These are phyloP conservation scores for Blastocladiella emersonii DNA, from an alignment of 371 early-diverging fungal genomes.

Conservation along the genomic window DNA sequence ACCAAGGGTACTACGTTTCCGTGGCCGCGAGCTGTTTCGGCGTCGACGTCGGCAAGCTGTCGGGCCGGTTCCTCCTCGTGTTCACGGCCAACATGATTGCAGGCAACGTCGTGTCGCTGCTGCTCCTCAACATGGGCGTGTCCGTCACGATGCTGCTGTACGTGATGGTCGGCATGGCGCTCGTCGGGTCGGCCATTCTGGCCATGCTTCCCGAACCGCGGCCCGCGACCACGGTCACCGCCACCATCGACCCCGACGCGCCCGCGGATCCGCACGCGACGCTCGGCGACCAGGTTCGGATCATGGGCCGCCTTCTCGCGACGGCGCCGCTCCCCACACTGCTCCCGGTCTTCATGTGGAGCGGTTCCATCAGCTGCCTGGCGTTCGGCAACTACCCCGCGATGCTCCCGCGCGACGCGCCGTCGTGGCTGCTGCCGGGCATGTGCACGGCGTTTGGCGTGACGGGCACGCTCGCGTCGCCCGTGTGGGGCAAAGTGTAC, in stretches of 20 bases:
- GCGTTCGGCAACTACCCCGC: background rate
- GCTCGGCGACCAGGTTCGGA: no score
- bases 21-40: background rate
- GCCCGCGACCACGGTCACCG: no score
- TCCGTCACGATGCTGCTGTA: background rate
- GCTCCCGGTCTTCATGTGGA: background rate
- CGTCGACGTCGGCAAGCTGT: background rate
- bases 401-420: background rate
- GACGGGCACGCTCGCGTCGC: background rate
- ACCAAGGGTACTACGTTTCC: background rate
- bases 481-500: background rate
- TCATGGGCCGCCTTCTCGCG: no score
- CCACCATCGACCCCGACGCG: no score
- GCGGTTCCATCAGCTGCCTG: background rate
- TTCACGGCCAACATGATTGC: background rate
- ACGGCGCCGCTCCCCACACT: no score
- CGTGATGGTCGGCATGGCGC: background rate
- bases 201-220: no score
- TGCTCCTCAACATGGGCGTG: background rate
- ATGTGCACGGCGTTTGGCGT: background rate
- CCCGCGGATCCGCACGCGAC: no score
- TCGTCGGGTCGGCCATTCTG: background rate
- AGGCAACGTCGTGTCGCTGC: background rate
- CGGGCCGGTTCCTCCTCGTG: background rate
- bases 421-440: background rate